Conservation (phyloP, 192 early-diverging fungal genomes). For the Chytriomyces confervae region DNA sequence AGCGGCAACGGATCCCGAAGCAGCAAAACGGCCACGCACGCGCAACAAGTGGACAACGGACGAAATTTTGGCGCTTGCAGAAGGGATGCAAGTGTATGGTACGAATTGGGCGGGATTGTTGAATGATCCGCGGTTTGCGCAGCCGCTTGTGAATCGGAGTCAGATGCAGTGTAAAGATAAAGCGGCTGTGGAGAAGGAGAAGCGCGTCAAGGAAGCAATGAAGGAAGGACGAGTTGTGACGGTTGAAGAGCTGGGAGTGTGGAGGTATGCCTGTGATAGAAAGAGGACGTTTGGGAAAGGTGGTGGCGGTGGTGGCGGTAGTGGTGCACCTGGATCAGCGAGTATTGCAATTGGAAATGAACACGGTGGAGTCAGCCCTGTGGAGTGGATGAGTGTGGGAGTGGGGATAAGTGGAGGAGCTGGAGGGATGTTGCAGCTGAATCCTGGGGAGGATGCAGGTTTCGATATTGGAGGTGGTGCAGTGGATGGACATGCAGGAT, state of each 20-base stretch:
- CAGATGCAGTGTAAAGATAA: conserved; percentile 44
- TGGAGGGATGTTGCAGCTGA: no score
- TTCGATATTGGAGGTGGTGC: no score
- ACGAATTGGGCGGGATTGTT: conserved; percentile 38
- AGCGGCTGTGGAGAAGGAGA: conserved; percentile 40
- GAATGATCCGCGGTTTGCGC: not conserved
- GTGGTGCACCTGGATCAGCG: not conserved
- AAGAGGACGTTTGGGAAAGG: conserved; percentile 27
- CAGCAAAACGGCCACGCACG: not conserved
- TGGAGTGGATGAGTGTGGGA: not conserved
- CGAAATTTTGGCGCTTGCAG: conserved; percentile 28
- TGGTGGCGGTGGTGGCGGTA: not conserved
- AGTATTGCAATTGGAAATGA: not conserved
- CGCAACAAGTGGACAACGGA: conserved; percentile 14
- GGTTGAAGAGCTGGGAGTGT: conserved; percentile 37
- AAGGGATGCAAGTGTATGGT: conserved; percentile 34
- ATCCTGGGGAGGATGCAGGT: no score
- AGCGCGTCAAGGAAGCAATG: conserved; percentile 28
- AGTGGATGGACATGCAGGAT: no score
- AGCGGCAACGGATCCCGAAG: not conserved
- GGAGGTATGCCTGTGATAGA: conserved; percentile 41
- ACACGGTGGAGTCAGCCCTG: not conserved
- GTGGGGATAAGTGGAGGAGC: not conserved
- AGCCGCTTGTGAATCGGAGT: not conserved
- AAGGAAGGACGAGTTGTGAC: conserved; percentile 19